These are phyloP conservation scores for Bauhinia variegata DNA, from an alignment of 306 rosid genomes.

Conservation along the genomic window DNA sequence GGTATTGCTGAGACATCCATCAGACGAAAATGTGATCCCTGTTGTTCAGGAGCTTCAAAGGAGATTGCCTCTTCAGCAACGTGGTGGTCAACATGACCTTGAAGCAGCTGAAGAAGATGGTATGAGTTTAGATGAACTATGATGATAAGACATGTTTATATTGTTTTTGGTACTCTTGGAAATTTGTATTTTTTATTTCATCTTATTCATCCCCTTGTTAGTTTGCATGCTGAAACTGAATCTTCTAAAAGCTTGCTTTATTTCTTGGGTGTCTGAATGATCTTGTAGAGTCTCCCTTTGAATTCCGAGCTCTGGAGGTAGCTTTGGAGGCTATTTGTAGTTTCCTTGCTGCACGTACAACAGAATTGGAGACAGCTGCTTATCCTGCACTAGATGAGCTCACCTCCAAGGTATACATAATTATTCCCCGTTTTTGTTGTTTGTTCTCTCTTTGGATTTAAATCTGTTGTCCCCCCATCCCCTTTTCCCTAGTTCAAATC, in stretches of 20 bases:
- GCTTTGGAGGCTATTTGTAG: slow-evolving; percentile 98
- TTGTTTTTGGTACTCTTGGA: slow-evolving; percentile 11
- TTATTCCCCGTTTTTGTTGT: slow-evolving; percentile 26
- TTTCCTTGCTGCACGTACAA: slow-evolving; percentile 91
- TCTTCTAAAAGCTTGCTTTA: slow-evolving; percentile 21
- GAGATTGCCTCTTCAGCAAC: slow-evolving; percentile 62
- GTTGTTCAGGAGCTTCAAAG: slow-evolving; percentile 90
- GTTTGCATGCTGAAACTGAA: background rate
- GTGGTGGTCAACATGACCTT: slow-evolving; percentile 52
- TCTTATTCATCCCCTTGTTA: slow-evolving; percentile 6
- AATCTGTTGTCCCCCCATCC: background rate
- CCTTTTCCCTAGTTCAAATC: slow-evolving; percentile 8
- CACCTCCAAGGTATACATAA: slow-evolving; percentile 71
- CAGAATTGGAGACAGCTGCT: slow-evolving; percentile 89
- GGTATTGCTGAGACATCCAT: slow-evolving; percentile 89
- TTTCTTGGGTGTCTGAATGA: slow-evolving; percentile 36
- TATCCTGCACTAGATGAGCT: slow-evolving; percentile 97
- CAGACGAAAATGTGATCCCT: slow-evolving; percentile 78
- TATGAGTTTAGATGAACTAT: slow-evolving; percentile 37
- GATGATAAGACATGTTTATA: background rate
- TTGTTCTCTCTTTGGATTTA: slow-evolving; percentile 15
- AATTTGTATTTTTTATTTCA: slow-evolving; percentile 24
- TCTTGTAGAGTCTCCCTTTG: slow-evolving; percentile 91
- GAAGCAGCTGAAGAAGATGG: slow-evolving; percentile 89
- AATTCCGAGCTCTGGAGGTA: slow-evolving; percentile 92